phyloP scores from a whole-genome alignment of 768 basidiomycete species.

The Cubamyces sp. region DNA sequence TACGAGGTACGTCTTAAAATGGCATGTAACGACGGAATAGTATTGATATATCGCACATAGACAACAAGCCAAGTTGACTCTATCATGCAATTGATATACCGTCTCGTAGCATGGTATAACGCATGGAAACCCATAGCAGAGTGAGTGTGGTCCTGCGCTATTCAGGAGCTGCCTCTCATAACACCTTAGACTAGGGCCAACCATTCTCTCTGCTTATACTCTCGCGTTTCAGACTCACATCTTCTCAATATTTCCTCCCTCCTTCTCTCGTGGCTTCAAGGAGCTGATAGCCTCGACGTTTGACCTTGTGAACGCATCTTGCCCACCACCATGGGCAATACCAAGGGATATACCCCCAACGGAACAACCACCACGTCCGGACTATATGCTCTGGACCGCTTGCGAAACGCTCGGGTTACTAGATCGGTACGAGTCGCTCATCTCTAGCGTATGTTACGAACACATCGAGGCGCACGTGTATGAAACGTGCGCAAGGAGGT shows the following conservation, averaged over 20 bases:
- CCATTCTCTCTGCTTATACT: constrained; percentile 63
- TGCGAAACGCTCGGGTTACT: constrained; percentile 76
- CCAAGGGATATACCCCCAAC: constrained; percentile 13
- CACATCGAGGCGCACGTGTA: constrained; percentile 78
- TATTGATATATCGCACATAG: constrained; percentile 36
- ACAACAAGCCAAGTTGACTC: constrained; percentile 48
- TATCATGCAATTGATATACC: constrained; percentile 57
- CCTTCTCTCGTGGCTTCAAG: constrained; percentile 72
- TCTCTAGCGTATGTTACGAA: constrained; percentile 84
- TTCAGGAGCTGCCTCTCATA: constrained; percentile 4
- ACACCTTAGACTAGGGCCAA: constrained; percentile 58
- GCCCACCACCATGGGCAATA: constrained; percentile 31
- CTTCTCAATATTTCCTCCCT: constrained; percentile 70
- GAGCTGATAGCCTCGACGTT: constrained; percentile 65
- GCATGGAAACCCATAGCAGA: constrained; percentile 74
- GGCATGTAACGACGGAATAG: neutral
- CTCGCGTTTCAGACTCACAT: constrained; percentile 75
- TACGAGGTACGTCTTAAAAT: constrained; percentile 55
- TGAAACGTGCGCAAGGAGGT: constrained; percentile 66
- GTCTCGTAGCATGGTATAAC: constrained; percentile 72
- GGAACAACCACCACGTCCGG: constrained; percentile 34
- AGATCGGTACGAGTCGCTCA: constrained; percentile 81
- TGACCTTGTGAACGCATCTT: constrained; percentile 12
- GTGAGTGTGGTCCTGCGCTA: constrained; percentile 30
- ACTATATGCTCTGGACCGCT: constrained; percentile 53